Evolutionary conservation across 2,329 filamentous ascomycete species (phyloP), one percentile per base, ranked within the genome.

Genomic region (Zasmidium angulare): DNA sequence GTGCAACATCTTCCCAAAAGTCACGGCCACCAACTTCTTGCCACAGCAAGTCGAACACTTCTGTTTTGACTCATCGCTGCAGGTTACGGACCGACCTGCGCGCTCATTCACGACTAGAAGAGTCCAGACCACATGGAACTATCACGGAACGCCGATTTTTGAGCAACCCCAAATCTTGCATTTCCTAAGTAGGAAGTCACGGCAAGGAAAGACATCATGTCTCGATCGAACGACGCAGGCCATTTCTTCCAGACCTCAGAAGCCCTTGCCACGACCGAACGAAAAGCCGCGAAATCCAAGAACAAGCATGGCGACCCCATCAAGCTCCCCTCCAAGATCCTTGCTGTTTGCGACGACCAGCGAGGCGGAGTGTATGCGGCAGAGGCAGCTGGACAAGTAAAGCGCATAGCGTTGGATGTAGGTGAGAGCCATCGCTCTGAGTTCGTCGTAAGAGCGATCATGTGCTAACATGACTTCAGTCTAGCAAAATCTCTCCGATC

Each of bases 161-260:
- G 11, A 29, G 26, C 26, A 43, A 43, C 9, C 36, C 14, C 36
- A 17, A 19, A 17, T 7, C 36, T 36, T 36, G n/a, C 36, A 17
- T 43, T 14, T 43, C 36, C 36, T 3, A 43, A 43, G 36, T 43
- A 43, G 36, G 36, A 43, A 43, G 36, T 17, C 36, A 43, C 36
- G n/a, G 36, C 6, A 43, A 17, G 26, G 11, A 29, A 24, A 51
- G 21, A 22, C 49, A 58, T 19, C 40, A 88, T 85, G 80, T 89
- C 89, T 74, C 83, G 86, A 63, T 89, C 89, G 24, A 83, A 84
- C 53, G 85, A 96, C 71, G 83, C 87, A 53, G 87, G 89, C 26
- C 86, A 95, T 72, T 98, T 96, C 80, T 98, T 98, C 72, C 90
- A 97, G 76, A 96, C 92, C 26, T 89, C 93, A 60, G 78, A 83